Percentiles rank a stretch among this genome's conserved stretches.
These are phyloP conservation scores for Cucurbita pepo DNA, from an alignment of 306 rosid species.

Conservation along the genomic window DNA sequence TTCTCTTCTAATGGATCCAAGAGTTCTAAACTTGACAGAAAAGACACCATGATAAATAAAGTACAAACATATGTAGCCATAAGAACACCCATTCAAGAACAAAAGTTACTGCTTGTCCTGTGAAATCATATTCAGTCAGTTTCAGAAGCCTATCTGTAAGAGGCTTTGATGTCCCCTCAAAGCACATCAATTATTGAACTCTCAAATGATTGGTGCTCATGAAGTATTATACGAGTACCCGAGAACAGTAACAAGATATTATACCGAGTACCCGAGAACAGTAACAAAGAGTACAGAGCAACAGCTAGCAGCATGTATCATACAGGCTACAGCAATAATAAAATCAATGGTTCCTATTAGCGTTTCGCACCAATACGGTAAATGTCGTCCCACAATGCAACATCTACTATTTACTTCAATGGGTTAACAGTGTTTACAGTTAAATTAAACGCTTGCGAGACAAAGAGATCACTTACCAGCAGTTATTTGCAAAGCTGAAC, in stretches of 20 bases:
- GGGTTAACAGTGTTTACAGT: not conserved
- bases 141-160: not conserved
- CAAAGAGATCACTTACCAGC: slow-evolving; percentile 31
- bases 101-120: not conserved
- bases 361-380: not conserved
- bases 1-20: not conserved
- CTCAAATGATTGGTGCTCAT: not conserved
- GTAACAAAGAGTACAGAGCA: not conserved
- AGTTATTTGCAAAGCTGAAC: slow-evolving; percentile 31
- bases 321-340: not conserved
- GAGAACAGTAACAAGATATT: too few species aligned
- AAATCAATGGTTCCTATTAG: not conserved
- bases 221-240: not conserved
- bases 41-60: not conserved
- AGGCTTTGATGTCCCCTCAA: not conserved
- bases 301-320: not conserved
- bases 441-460: not conserved
- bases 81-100: not conserved
- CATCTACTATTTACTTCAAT: not conserved
- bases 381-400: not conserved
- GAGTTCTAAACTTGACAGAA: not conserved
- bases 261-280: not conserved
- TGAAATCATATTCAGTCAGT: not conserved
- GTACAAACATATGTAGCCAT: not conserved
- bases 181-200: slow-evolving; percentile 1